Base-by-base conservation (phyloP, 768 basidiomycete species). In the Porpolomopsis calyptriformis region DNA sequence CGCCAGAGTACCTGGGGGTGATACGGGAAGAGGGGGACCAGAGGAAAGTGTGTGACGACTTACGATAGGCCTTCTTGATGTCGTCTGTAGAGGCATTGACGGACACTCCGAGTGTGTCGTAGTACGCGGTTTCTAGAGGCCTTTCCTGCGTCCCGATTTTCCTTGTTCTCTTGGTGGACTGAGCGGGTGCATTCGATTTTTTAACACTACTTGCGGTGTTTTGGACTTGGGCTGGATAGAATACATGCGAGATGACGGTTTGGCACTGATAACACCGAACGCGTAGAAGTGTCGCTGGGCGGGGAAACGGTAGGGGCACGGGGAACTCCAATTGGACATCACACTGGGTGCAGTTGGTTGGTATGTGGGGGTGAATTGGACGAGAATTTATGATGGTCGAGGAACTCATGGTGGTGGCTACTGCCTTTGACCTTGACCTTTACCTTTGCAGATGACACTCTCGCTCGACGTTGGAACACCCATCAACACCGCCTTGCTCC, bases 51-150 rank as follows among this genome's bases (percentile, higher is more conserved):
- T 45, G 33, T 36, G 29, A 33, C 18, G 47, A 68, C 76, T 50
- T 57, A 82, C 91, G 78, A 64, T 94, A 93, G 2, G 91, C 85
- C 60, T 85, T 91, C 73, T 93, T 93, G 59, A 94, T 73, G 40
- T 93, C 90, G 14, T 90, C 88, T 3, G 74, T 73, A 12, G 81
- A 80, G 5, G 89, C 89, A 51, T 78, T 74, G 14, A 85, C 71
- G 0, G 82, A 62, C 1, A 93, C 74, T 5, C 85, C 86, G 4
- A 93, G 70, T 18, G 86, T 71, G 58, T 94, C 89, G 56, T 93
- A 94, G 64, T 92, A 93, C n/a, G 74, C 81, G 0, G 85, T 91
- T 57, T 94, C 90, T 29, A 94, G 66, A 4, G 90, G 91, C 45
- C 78, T 73, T 50, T 89, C 87, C 60, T 92, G 87, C 14, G 89